Conservation (phyloP, 169 alveolate species). For the Theileria equi region DNA sequence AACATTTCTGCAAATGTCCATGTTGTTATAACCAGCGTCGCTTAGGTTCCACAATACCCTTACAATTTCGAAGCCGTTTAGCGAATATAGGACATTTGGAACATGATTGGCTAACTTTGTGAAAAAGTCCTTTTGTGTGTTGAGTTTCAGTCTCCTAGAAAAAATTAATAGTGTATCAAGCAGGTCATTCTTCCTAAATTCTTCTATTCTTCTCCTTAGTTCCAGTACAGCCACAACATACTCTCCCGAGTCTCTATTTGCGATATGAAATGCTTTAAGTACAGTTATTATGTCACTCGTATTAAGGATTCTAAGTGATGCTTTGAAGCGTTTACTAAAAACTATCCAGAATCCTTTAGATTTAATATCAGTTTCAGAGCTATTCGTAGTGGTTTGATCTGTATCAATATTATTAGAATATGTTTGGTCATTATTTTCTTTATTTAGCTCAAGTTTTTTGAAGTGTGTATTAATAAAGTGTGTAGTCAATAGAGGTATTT, state of each 20-base stretch:
- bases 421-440: background rate
- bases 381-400: no score
- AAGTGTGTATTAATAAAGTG: background rate
- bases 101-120: slow-evolving; percentile 44
- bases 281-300: slow-evolving; percentile 25
- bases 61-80: slow-evolving; percentile 35
- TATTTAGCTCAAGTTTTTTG: background rate
- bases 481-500: background rate
- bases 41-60: slow-evolving; percentile 53
- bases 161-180: slow-evolving; percentile 23
- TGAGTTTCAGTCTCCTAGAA: slow-evolving; percentile 34
- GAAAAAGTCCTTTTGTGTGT: slow-evolving; percentile 47
- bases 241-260: slow-evolving; percentile 58
- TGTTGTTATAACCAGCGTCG: slow-evolving; percentile 32
- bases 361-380: no score
- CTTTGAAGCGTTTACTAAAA: slow-evolving; percentile 56
- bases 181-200: slow-evolving; percentile 17
- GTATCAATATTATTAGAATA: no score
- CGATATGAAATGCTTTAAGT: slow-evolving; percentile 34
- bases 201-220: slow-evolving; percentile 6
- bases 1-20: slow-evolving; percentile 15
- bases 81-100: slow-evolving; percentile 43
- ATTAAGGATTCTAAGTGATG: slow-evolving; percentile 20
- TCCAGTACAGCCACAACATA: slow-evolving; percentile 46
- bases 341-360: slow-evolving; percentile 59